Evolutionary conservation across 805 yeast genomes (phyloP), one percentile per base, ranked within the genome.

Genomic region (Maudiozyma barnettii): DNA sequence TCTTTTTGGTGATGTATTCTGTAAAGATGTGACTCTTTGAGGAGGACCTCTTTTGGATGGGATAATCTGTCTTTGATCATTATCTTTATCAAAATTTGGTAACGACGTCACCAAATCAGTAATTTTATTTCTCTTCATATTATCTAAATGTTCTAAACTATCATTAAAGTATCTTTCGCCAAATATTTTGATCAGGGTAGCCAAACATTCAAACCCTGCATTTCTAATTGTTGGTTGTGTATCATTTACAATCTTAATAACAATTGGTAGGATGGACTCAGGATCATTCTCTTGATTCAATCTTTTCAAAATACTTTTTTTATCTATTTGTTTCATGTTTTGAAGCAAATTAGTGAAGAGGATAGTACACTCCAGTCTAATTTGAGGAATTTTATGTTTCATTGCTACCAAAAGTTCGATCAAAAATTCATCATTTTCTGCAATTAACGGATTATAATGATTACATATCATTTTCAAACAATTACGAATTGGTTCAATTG

Each of bases 211-310:
- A 41, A 88, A 82, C 0, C 91, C 83, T 4, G 81, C 79, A 44
- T 81, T 77, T 59, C 99, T 77, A 2, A 86, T 82, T 1, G 91
- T 85, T 43, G 88, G 95, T 60, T 83, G 85, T 0, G 95, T 81
- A 54, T 93, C 99, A 38, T 77, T 71, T 39, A 88, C 74, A n/a
- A 86, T 69, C 56, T 82, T 85, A 8, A 76, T 70, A 1, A 80
- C 75, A 1, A 69, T 63, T 10, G 54, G 52, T 5, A 49, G 26
- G 16, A 58, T 47, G 16, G 30, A 16, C 29, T 31, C 37, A 14
- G 51, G 54, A 30, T 49, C 54, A 69, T 62, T 12, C 49, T 53
- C 8, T 46, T 30, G 36, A 51, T 49, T 23, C n/a, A 43, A 39
- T 26, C 30, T 26, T 6, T 54, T 29, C 41, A 51, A 40, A 20